Conservation (phyloP, 192 early-diverging fungal genomes). For the Pecoramyces ruminantium region DNA sequence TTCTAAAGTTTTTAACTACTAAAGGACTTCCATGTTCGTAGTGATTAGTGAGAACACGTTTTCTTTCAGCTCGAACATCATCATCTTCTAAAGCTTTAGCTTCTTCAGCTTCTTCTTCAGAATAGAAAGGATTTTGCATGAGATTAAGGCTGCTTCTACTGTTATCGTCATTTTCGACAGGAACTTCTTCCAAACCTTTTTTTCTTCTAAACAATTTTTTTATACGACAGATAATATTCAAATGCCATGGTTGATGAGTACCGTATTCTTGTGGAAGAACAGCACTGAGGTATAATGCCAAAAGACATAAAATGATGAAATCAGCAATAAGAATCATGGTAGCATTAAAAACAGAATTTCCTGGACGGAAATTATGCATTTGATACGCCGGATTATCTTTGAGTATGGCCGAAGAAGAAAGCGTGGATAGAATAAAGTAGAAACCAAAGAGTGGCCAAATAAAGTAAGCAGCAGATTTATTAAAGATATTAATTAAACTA, state of each 20-base stretch:
- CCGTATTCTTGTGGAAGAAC: conserved; percentile 45
- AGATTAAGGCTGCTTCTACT: too few species aligned
- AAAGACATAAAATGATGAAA: conserved; percentile 20
- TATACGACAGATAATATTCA: conserved; percentile 7
- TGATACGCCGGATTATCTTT: background rate
- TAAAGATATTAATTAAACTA: conserved; percentile 22
- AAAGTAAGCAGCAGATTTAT: conserved; percentile 24
- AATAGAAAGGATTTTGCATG: background rate
- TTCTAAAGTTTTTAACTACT: conserved; percentile 35
- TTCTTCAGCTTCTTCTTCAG: background rate
- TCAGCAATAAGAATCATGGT: conserved; percentile 33
- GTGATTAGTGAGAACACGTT: conserved; percentile 17
- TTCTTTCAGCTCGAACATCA: conserved; percentile 41
- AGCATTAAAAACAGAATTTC: conserved; percentile 31
- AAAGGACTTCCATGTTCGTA: conserved; percentile 22
- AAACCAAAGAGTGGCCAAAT: conserved; percentile 63
- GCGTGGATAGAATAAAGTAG: conserved; percentile 26
- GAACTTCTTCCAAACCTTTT: background rate
- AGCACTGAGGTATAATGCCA: conserved; percentile 7
- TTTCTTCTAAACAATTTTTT: background rate
- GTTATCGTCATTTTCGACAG: too few species aligned
- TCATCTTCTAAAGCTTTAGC: conserved; percentile 21
- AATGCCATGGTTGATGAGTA: conserved; percentile 45
- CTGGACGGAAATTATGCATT: background rate
- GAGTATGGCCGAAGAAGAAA: conserved; percentile 16